phyloP scores from a whole-genome alignment of 164 flowering plant species.

The Sextonia rubra region DNA sequence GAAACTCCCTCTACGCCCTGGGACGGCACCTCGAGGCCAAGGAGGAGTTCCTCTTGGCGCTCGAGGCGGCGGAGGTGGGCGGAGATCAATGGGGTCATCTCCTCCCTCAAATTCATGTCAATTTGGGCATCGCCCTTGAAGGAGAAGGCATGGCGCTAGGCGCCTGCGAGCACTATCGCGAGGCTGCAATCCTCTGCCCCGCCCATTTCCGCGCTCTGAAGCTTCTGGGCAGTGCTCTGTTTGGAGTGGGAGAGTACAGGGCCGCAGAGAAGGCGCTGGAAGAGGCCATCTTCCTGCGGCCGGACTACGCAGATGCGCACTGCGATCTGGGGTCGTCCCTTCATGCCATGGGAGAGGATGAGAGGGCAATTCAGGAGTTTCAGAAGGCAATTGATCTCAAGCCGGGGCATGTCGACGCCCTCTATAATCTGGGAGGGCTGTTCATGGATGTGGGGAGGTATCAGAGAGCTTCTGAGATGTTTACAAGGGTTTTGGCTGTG shows the following conservation, averaged over 20 bases:
- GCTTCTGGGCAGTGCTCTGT: constrained; percentile 22
- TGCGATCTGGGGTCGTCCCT: constrained; percentile 22
- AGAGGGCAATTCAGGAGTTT: constrained; percentile 17
- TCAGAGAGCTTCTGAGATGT: constrained; percentile 21
- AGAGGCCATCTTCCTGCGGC: constrained; percentile 16
- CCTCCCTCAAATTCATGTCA: constrained; percentile 22
- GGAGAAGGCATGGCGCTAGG: constrained; percentile 18
- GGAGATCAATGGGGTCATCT: constrained; percentile 8
- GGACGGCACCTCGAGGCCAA: constrained; percentile 10
- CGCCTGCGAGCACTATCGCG: constrained; percentile 22
- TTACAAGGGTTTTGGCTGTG: constrained; percentile 13
- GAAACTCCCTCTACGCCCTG: constrained; percentile 13
- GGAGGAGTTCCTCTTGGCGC: constrained; percentile 9
- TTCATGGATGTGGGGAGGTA: constrained; percentile 17
- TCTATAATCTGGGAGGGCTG: constrained; percentile 21
- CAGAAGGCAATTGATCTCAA: constrained; percentile 20
- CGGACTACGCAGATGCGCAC: constrained; percentile 18
- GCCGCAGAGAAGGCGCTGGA: constrained; percentile 20
- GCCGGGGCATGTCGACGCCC: constrained; percentile 19
- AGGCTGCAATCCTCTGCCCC: constrained; percentile 22
- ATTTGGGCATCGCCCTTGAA: constrained; percentile 19
- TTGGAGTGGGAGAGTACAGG: constrained; percentile 21
- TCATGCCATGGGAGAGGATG: constrained; percentile 20
- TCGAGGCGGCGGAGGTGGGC: constrained; percentile 15
- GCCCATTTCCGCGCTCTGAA: constrained; percentile 22